Evolutionary conservation across 495 filamentous ascomycete genomes (phyloP), one percentile per base, ranked within the genome.

Genomic region (Lasiosphaeriaceae sp.): DNA sequence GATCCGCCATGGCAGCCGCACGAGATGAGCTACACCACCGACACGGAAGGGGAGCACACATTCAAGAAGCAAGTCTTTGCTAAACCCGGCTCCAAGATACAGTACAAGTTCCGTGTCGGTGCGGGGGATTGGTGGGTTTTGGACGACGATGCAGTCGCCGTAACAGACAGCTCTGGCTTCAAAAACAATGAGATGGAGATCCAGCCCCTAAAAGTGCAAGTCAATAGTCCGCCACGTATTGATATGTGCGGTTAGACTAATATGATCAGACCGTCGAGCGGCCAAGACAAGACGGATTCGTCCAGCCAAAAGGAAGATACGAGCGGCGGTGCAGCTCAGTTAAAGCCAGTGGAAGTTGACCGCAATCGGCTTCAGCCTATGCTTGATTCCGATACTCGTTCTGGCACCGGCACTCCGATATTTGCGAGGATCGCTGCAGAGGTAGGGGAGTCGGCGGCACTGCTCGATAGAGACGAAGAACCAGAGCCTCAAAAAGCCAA

Each of bases 101-200:
- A 87, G 60, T 90, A 89, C 73, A 88, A 89, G 66, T 88, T 90
- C 63, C 77, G 85, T 21, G 67, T 88, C 50, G 86, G 84, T 5
- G 47, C 69, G 2, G 80, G 80, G 31, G 78, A 88, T 59, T 84
- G 81, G 80, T 88, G 86, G 87, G 78, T 82, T 3, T 63, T 86
- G 47, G 79, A 88, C 52, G 80, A 86, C 22, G 66, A 66, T 35
- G 68, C 70, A 5, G 73, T 78, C 1, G 82, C 71, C n/a, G 82
- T 73, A 3, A 78, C 74, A 39, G 85, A 87, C 58, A 68, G 73
- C 11, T 50, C 52, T 9, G 85, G 85, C 31, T 85, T 84, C 65
- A 66, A 69, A 51, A 87, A 87, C 70, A 85, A 85, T 62, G 58
- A 83, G 21, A 57, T 87, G 48, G 64, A 74, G 23, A 63, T 80